Conservation (phyloP, 345 rosid species). For the Eucalyptus camaldulensis region DNA sequence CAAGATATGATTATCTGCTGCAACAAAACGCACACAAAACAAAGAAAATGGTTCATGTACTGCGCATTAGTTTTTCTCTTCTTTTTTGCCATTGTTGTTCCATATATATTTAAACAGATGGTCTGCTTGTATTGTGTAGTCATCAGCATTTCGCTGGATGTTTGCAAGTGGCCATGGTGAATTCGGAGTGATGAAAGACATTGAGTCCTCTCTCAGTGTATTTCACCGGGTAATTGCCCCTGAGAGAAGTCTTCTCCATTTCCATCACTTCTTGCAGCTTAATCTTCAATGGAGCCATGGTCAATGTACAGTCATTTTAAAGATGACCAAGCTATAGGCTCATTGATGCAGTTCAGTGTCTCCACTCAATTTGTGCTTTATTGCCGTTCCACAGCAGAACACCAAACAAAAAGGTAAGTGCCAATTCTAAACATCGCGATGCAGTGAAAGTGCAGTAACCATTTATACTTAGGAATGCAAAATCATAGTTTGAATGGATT, state of each 20-base stretch:
- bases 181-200: background rate
- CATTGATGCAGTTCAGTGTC: background rate
- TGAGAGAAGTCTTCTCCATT: background rate
- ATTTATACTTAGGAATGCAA: background rate
- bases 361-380: background rate
- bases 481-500: background rate
- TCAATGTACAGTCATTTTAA: background rate
- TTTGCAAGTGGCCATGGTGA: no score
- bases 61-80: background rate
- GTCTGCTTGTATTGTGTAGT: background rate
- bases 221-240: background rate
- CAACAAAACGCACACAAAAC: background rate
- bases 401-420: background rate
- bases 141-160: background rate
- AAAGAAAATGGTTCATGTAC: background rate
- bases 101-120: background rate
- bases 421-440: background rate
- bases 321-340: background rate
- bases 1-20: background rate
- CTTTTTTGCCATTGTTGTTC: no score
- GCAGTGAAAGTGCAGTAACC: background rate
- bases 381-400: background rate
- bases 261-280: background rate
- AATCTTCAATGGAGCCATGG: background rate
- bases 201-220: background rate